Base-by-base conservation (phyloP, 768 basidiomycete species). In the Candolleomyces aberdarensis region DNA sequence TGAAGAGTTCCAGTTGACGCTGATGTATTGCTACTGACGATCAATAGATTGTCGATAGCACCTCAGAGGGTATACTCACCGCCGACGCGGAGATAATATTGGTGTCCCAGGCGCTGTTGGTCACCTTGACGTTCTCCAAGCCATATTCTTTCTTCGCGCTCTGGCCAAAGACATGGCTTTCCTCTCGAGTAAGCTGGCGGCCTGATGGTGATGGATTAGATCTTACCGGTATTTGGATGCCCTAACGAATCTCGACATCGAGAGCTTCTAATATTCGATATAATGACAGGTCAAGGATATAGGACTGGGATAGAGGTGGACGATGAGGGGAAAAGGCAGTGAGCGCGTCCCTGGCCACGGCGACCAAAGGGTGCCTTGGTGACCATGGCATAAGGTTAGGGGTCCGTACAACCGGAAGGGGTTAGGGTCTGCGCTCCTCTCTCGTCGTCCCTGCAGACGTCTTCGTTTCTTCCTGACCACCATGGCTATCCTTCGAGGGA, bases 51-150 rank as follows among this genome's bases (percentile, higher is more conserved):
- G 36, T 43, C 58, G 58, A 26, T 54, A 41, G 41, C 62, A 56
- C 15, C 59, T 7, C 56, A 57, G 56, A 58, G 14, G 22, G 56
- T n/a, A 64, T 57, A 74, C 85, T 71, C 71, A 94, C 91, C 48
- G 82, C 87, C 64, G 93, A 94, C 11, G 93, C 91, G 62, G 91
- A 82, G 64, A 97, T 80, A 63, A 98, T 76, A 72, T 98, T 96
- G 48, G 96, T 98, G 73, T 98, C 96, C 94, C 94, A 98, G 9
- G 96, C 95, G 65, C 86, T 92, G 73, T 85, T 88, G 53, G 92
- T 89, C 17, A 94, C 82, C 73, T 94, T 94, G 65, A 94, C 78
- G 64, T 94, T 95, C 71, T 94, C 92, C 63, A 88, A 74, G 20
- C 83, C 77, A 65, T 91, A 80, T 71, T 94, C 91, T 71, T 92